Base-by-base conservation (phyloP, 2,329 filamentous ascomycete species). In the Biscogniauxia mediterranea region DNA sequence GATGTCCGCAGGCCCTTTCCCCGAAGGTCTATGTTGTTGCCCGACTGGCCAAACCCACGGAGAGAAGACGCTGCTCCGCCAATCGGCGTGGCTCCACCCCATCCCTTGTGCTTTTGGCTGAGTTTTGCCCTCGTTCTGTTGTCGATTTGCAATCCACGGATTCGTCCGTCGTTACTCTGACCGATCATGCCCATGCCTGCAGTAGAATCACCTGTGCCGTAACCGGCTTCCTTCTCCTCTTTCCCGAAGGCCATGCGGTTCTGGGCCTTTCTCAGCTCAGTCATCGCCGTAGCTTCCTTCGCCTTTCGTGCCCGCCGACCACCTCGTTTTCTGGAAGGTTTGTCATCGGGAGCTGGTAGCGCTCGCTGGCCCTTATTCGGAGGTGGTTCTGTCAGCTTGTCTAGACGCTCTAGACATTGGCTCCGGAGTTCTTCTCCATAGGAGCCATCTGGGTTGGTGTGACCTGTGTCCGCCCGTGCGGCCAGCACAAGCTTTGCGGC, bases 201-300 rank as follows among this genome's bases (percentile, higher is more conserved):
- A 0, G 93, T 96, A 59, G 86, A 86, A 68, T 97, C 93, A 56
- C 93, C 92, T 0, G 87, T 87, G 42, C 93, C 94, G 74, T 96
- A 98, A 32, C 93, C 94, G 1, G 95, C 89, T 76, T 99, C 95
- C 70, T 87, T 89, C 77, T 99, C 95, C 76, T 98, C 94, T 74
- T 96, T 95, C 61, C 93, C 93, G 72, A 99, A 99, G 0, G 89
- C 92, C 85, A 99, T 89, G 58, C 95, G 87, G 78, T 99, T 99
- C 77, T 98, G 95, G 4, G 93, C 93, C 76, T 98, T 97, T 66
- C 93, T 89, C 28, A 99, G 81, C 59, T 99, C 95, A 0, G 95
- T 99, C 92, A 97, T 96, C 62, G 95, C 94, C 6, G 92, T 92
- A 3, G 94, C 93, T 76, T 97, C 95, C 83, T 99, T 99, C 62